Conservation (phyloP, 495 filamentous ascomycete genomes). For the Parmelia sp. region DNA sequence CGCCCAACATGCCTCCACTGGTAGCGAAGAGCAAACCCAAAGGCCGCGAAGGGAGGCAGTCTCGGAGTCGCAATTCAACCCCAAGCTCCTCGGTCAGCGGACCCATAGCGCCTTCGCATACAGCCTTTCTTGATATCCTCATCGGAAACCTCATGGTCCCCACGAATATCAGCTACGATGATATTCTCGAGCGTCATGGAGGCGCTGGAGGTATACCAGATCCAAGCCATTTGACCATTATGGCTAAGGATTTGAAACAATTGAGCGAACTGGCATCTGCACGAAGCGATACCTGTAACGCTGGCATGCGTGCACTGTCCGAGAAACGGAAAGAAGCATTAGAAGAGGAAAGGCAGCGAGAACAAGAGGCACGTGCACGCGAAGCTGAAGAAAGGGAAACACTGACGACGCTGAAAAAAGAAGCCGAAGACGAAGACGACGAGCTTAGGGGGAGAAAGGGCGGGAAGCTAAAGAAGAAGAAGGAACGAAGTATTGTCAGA, state of each 20-base stretch:
- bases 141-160: constrained; percentile 55
- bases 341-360: constrained; percentile 44
- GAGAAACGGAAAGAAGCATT: constrained; percentile 54
- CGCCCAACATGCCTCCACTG: constrained; percentile 38
- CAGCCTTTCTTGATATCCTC: constrained; percentile 54
- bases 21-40: constrained; percentile 69
- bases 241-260: constrained; percentile 60
- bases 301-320: constrained; percentile 64
- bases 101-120: constrained; percentile 45
- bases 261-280: constrained; percentile 60
- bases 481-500: constrained; percentile 43
- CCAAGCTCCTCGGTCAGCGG: constrained; percentile 56
- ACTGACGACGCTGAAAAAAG: constrained; percentile 46
- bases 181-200: constrained; percentile 62
- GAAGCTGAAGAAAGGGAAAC: constrained; percentile 39
- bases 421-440: constrained; percentile 45
- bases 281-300: constrained; percentile 57
- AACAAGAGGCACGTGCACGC: constrained; percentile 38
- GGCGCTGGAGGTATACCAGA: constrained; percentile 63
- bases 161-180: constrained; percentile 58
- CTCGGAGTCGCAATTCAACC: constrained; percentile 80
- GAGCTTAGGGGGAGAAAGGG: constrained; percentile 38
- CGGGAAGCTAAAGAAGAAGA: constrained; percentile 46
- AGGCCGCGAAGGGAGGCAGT: constrained; percentile 60
- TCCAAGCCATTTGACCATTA: constrained; percentile 61